These are phyloP conservation scores for Tephrocybe sp. DNA, from an alignment of 768 basidiomycete species.

Conservation along the genomic window DNA sequence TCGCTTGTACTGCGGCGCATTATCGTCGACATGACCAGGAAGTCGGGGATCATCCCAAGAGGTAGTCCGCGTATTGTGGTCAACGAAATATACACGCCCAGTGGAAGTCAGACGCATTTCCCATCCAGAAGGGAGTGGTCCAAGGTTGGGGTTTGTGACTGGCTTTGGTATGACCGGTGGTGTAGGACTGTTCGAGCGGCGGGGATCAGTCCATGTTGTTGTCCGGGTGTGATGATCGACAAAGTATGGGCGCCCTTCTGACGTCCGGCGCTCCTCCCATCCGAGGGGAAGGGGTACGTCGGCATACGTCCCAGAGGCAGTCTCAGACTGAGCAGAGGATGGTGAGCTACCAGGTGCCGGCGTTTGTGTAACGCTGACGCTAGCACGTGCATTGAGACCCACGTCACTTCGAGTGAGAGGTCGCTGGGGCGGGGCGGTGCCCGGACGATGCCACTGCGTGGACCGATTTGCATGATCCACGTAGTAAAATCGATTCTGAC, in stretches of 20 bases:
- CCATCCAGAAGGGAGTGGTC: constrained; percentile 89
- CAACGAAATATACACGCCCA: constrained; percentile 86
- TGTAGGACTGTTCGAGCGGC: constrained; percentile 53
- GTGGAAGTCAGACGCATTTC: constrained; percentile 92
- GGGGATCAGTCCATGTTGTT: constrained; percentile 91
- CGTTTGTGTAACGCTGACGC: constrained; percentile 16
- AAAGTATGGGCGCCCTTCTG: constrained; percentile 77
- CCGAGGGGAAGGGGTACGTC: constrained; percentile 81
- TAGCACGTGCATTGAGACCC: constrained; percentile 24
- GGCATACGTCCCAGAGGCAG: constrained; percentile 40
- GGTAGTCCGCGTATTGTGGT: constrained; percentile 88
- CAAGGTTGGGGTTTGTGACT: constrained; percentile 61
- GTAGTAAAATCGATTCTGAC: constrained; percentile 74
- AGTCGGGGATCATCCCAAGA: constrained; percentile 93
- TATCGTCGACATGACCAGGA: constrained; percentile 79
- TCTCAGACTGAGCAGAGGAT: constrained; percentile 16
- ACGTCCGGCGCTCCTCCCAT: constrained; percentile 90
- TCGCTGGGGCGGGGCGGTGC: constrained; percentile 24
- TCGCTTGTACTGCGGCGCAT: constrained; percentile 93
- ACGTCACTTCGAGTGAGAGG: constrained; percentile 28
- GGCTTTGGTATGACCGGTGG: constrained; percentile 47
- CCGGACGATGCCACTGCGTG: constrained; percentile 76
- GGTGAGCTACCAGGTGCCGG: constrained; percentile 16
- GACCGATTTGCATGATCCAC: constrained; percentile 84
- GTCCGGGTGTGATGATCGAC: constrained; percentile 79